Evolutionary conservation across 768 basidiomycete species (phyloP), one percentile per base, ranked within the genome.

Genomic region (Kondoa subrosea): DNA sequence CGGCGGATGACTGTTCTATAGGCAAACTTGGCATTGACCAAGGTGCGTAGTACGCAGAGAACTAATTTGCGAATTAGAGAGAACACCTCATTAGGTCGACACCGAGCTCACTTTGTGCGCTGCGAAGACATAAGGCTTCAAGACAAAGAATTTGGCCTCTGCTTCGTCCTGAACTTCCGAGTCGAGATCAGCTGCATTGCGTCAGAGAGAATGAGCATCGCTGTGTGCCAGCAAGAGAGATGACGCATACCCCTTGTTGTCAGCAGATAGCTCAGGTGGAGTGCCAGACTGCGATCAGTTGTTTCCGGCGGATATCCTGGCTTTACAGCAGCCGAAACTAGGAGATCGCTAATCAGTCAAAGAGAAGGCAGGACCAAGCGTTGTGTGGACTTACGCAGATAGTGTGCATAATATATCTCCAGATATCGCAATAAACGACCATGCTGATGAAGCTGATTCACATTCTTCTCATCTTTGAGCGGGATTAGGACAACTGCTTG

Each of bases 101-200:
- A 63, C 27, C 50, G 17, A 12, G 17, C 74, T 26, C 33, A 78
- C 78, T 69, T 78, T 76, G 70, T 78, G 76, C 0, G 77, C 76
- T 0, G 78, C 79, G 60, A 79, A 79, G 25, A 79, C 79, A 65
- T 78, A 79, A 4, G 78, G 77, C 33, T 78, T 76, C 27, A 79
- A 73, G n/a, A 78, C 76, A 60, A 78, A 78, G 71, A 78, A 71
- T n/a, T 74, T 70, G 65, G 78, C 75, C 61, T 77, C 78, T 4
- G 73, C 70, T 56, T 78, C 76, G n/a, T 70, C 68, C 14, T 69
- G 50, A 2, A 71, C 74, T 59, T 76, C 75, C 34, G 73, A 73
- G 12, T 67, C 64, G 0, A 68, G 66, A 21, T 69, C 66, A 56
- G 73, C 76, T 73, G 67, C 25, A 3, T 27, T 65, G 2, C 1